phyloP scores from a whole-genome alignment of 1,284 basidiomycete genomes.

The Phaffia rhodozyma region DNA sequence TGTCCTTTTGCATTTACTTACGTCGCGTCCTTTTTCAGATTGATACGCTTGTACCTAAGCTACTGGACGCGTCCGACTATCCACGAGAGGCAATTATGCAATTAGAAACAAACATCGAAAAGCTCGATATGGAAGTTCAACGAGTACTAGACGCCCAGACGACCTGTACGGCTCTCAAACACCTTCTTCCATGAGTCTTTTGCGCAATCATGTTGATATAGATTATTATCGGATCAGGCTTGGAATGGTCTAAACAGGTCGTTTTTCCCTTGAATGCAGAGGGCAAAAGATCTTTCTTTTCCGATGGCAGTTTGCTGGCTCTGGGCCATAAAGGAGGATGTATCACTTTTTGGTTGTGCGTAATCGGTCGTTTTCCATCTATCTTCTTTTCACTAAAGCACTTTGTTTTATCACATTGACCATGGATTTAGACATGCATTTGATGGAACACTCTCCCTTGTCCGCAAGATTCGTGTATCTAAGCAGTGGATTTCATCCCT shows the following conservation, averaged over 20 bases:
- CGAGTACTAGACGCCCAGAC: slow-evolving; percentile 2
- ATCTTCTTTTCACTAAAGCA: no score
- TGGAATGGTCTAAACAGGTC: not conserved
- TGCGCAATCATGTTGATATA: no score
- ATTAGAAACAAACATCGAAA: not conserved
- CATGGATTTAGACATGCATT: not conserved
- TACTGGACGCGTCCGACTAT: no score
- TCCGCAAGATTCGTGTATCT: not conserved
- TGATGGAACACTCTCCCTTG: not conserved
- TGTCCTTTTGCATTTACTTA: no score
- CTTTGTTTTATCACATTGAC: no score
- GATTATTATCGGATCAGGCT: not conserved
- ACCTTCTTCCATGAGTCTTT: not conserved
- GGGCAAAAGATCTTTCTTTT: not conserved
- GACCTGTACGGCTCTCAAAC: not conserved
- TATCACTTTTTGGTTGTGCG: slow-evolving; percentile 8
- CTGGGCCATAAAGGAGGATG: slow-evolving; percentile 6
- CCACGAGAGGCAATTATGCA: no score
- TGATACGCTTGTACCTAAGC: no score
- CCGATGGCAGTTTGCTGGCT: slow-evolving; percentile 3
- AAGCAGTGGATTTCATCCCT: slow-evolving; percentile 4
- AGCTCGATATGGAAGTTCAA: not conserved
- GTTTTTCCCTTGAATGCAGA: not conserved
- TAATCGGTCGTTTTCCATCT: not conserved
- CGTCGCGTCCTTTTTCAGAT: no score